A percentile compares a stretch with the other conserved stretches of the same genome.
Conservation (phyloP, 2,329 filamentous ascomycete species). For the Magnaporthiopsis rhizophila region DNA sequence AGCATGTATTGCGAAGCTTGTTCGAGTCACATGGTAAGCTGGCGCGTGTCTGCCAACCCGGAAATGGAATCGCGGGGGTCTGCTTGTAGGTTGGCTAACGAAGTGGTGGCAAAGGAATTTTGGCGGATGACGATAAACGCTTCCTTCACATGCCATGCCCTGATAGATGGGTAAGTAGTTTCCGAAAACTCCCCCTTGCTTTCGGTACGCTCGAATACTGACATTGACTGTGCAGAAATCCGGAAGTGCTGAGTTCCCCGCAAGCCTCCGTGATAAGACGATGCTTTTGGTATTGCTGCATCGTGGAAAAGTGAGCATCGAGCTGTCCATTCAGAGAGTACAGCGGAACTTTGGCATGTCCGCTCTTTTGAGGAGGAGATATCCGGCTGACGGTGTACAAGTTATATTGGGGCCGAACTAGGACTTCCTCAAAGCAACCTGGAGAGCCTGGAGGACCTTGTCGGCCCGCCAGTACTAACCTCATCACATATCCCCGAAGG, state of each 20-base stretch:
- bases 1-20: conserved; percentile 47
- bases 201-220: neutral
- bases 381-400: neutral
- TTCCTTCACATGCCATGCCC: conserved; percentile 47
- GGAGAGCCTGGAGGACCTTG: conserved; percentile 40
- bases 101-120: conserved; percentile 37
- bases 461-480: conserved; percentile 47
- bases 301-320: conserved; percentile 40
- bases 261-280: conserved; percentile 44
- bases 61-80: no score
- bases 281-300: conserved; percentile 48
- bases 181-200: neutral
- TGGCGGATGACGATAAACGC: conserved; percentile 50
- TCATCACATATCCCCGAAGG: conserved; percentile 38
- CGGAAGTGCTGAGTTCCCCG: conserved; percentile 36
- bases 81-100: neutral
- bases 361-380: neutral
- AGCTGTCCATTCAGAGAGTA: neutral
- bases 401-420: conserved; percentile 44
- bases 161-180: conserved; percentile 40
- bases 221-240: conserved; percentile 20
- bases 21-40: conserved; percentile 39
- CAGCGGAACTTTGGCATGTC: neutral
- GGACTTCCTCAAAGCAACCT: conserved; percentile 49
- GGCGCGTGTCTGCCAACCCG: conserved; percentile 2